Evolutionary conservation across 208 protist species (phyloP).

Genomic region (Trypanosoma cruzi): DNA sequence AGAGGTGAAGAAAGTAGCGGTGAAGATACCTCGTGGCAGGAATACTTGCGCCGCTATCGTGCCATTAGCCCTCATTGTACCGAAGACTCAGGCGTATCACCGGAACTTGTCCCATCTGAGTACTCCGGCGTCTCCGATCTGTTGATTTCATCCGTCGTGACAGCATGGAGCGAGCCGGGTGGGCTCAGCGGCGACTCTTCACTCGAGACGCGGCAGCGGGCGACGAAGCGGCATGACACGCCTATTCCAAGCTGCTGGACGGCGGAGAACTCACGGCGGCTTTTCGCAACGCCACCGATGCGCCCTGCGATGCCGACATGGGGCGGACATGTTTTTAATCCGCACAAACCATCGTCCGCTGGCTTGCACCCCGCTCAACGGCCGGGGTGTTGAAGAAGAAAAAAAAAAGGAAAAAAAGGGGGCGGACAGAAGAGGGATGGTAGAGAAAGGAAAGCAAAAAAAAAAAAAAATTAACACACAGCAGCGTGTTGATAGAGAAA

Average conservation of each 20-base stretch:
- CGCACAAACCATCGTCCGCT: constrained; percentile 8
- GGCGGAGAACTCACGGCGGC: constrained; percentile 15
- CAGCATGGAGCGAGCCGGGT: constrained; percentile 37
- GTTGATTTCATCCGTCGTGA: constrained; percentile 42
- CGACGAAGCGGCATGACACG: constrained; percentile 48
- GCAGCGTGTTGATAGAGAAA: too few relatives aligned
- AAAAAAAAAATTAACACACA: too few relatives aligned
- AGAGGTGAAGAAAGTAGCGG: constrained; percentile 6
- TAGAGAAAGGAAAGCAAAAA: neutral
- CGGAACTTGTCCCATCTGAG: constrained; percentile 30
- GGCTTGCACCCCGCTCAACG: neutral
- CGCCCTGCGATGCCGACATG: constrained; percentile 36
- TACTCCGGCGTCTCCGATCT: constrained; percentile 61
- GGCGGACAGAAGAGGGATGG: neutral
- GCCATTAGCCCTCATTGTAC: neutral
- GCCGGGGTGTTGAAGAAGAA: neutral
- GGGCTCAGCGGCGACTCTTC: constrained; percentile 43
- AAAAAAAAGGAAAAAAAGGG: neutral
- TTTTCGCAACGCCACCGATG: constrained; percentile 14
- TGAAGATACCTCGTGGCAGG: constrained; percentile 70
- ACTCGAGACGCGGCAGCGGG: constrained; percentile 71
- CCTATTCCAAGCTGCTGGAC: constrained; percentile 14
- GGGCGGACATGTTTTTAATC: constrained; percentile 53
- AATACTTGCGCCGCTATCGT: constrained; percentile 62
- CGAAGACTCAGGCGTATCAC: neutral